Base-by-base conservation (phyloP, 2,329 filamentous ascomycete genomes). In the Thermomyces lanuginosus region DNA sequence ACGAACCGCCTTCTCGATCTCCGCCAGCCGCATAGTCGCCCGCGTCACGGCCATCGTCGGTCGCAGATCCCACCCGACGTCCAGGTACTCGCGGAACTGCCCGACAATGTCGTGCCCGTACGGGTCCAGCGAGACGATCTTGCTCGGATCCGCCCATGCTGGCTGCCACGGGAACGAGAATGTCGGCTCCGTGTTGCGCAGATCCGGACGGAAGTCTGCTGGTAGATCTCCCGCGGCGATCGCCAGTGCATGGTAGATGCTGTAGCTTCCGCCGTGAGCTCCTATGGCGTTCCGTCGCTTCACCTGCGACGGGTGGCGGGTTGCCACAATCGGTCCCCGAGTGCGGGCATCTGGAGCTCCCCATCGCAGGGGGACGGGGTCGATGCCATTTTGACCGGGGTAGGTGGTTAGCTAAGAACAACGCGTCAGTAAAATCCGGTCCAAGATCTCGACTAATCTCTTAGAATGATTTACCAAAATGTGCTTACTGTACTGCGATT, bases 121-220 rank as follows among this genome's bases (percentile, higher is more conserved):
- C 0, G 86, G 86, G 48, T 95, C 89, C 82, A 98, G 92, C 10
- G 86, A 81, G 8, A 95, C 86, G 36, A 98, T 95, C 62, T 93
- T 95, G 53, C 81, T 82, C 44, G 69, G 70, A 47, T 92, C 80
- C 14, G 68, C 69, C 86, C 86, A 98, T 55, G 89, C 72, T 5
- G 80, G 74, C 42, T 92, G 92, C 5, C 81, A 83, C 0, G 83
- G 83, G 46, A 95, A 81, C 28, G 76, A 70, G 12, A 72, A 80
- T n/a, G 84, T 83, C 8, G 89, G 89, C 51, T 95, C 80, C 6
- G 83, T 92, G 52, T 95, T 81, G 35, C 74, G 76, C 50, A 77
- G 75, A 47, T 78, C 72, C 7, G 76, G 72, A 43, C 68, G 77
- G 54, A 93, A 84, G 40, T 92, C 76, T 21, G 72, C 65, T 35